phyloP scores from a whole-genome alignment of 768 basidiomycete genomes.

The Trichaptum fuscoviolaceum region DNA sequence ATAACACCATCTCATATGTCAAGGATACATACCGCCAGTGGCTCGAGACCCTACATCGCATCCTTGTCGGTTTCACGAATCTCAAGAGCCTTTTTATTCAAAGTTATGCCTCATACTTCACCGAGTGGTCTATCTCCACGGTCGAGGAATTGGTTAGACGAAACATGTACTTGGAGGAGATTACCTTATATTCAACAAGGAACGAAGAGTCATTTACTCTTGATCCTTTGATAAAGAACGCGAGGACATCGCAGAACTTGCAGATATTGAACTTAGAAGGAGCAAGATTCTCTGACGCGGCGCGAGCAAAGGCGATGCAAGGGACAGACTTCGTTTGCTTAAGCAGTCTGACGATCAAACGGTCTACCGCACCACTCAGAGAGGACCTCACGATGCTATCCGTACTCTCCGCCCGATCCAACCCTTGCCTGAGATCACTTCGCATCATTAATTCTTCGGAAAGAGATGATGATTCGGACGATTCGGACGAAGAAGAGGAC shows the following conservation, averaged over 20 bases:
- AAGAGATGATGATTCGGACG: background rate
- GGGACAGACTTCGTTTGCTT: background rate
- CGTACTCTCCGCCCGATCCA: background rate
- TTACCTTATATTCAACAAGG: background rate
- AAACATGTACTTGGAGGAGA: background rate
- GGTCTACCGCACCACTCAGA: background rate
- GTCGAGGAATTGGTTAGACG: background rate
- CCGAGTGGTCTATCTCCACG: background rate
- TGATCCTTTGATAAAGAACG: background rate
- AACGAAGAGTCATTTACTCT: background rate
- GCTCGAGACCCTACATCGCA: too few species aligned
- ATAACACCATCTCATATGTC: too few species aligned
- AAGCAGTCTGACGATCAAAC: background rate
- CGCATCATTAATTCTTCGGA: background rate
- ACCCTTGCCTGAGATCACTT: background rate
- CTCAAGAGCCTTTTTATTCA: background rate
- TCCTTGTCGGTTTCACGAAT: background rate
- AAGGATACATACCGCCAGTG: too few species aligned
- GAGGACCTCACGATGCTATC: background rate
- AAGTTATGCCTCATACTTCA: background rate
- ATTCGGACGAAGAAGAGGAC: background rate
- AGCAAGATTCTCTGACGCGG: background rate
- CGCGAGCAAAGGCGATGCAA: background rate
- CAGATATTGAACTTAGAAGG: background rate
- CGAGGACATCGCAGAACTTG: background rate